Conservation (phyloP, 352 stramenopile genomes). For the Phytophthora agathidicida region DNA sequence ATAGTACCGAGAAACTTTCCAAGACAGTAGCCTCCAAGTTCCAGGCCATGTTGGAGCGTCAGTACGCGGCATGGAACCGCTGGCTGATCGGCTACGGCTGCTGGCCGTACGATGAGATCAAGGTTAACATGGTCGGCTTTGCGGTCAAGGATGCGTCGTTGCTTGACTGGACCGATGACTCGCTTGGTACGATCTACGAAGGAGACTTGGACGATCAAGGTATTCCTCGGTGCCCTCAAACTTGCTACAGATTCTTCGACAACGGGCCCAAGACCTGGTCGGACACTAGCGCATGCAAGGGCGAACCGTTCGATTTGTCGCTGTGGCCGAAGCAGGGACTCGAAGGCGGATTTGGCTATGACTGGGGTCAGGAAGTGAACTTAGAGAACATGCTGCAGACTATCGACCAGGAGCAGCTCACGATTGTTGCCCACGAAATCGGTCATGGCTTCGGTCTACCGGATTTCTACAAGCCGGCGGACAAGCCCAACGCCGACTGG, state of each 20-base stretch:
- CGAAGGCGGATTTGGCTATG: slow-evolving; percentile 27
- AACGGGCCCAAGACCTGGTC: slow-evolving; percentile 19
- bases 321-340: slow-evolving; percentile 40
- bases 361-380: slow-evolving; percentile 30
- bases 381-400: slow-evolving; percentile 35
- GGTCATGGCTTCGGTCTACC: slow-evolving; percentile 28
- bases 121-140: slow-evolving; percentile 29
- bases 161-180: slow-evolving; percentile 25
- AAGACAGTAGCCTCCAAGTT: slow-evolving; percentile 44
- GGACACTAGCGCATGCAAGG: slow-evolving; percentile 35
- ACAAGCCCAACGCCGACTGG: slow-evolving; percentile 17
- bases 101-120: slow-evolving; percentile 26
- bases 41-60: slow-evolving; percentile 40
- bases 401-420: slow-evolving; percentile 30
- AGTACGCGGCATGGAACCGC: slow-evolving; percentile 44
- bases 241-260: slow-evolving; percentile 43
- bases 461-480: slow-evolving; percentile 21
- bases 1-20: slow-evolving; percentile 38
- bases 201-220: slow-evolving; percentile 33
- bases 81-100: slow-evolving; percentile 36
- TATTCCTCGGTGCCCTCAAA: slow-evolving; percentile 34
- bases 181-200: slow-evolving; percentile 31
- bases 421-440: slow-evolving; percentile 40
- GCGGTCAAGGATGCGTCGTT: slow-evolving; percentile 15
- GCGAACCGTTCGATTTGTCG: slow-evolving; percentile 41